Evolutionary conservation across 352 stramenopile species (phyloP), one percentile per base, ranked within the genome.

Genomic region (Pythium plurisporium): DNA sequence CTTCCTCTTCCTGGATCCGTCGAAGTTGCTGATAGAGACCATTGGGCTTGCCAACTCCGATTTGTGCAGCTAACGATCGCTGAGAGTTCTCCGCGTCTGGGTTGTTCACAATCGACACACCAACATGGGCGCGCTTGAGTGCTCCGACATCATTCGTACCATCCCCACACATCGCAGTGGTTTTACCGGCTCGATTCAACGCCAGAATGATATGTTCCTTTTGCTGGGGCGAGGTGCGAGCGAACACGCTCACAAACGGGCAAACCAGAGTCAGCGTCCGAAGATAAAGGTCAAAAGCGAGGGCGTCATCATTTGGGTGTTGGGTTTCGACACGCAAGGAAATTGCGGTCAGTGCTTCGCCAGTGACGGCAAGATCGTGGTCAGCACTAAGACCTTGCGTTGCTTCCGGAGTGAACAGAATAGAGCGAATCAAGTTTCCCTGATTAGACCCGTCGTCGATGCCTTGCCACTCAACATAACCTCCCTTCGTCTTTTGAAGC

Each of bases 141-240:
- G 88, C 88, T 30, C 89, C 89, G 11, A 98, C 87, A 67, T 98
- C 96, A 69, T 99, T 99, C 8, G 87, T 97, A 40, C 95, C 95
- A 59, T 99, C 95, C n/a, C 95, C 95, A 56, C 95, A 98, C 92
- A 98, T 98, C 1, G 96, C 71, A 3, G 89, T 97, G 17, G 61
- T 91, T 69, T 74, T 69, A 11, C 91, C 93, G n/a, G 62, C 71
- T 2, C 73, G 70, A 65, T 98, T 98, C 20, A 98, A 82, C 4
- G 87, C 83, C 34, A 85, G 78, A 43, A 98, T 73, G 5, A 98
- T 73, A 45, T 76, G 67, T 70, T 97, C 93, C 64, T 99, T 99
- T 44, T 98, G 91, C 30, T 87, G 65, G 12, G 95, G 95, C 25
- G 88, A 94, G 17, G 96, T 87, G 43, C 95, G 74, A 17, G 95